A percentile compares a stretch with the other conserved stretches of the same genome.
These are phyloP conservation scores for Apiospora phragmitis DNA, from an alignment of 2,329 filamentous ascomycete species.

Conservation along the genomic window DNA sequence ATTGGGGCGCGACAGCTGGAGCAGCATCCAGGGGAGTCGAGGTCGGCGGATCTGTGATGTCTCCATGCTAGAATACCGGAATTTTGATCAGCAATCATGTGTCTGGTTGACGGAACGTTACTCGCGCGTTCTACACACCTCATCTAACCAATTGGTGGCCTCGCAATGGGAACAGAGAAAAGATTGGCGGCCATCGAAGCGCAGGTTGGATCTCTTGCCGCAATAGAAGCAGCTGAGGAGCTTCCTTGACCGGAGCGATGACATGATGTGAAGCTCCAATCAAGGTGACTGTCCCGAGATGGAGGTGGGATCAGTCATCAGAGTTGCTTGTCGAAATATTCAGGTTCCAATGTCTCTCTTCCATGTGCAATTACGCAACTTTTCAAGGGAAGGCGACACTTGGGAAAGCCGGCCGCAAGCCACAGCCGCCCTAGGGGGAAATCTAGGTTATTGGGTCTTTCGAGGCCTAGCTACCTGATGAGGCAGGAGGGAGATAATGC, in stretches of 20 bases:
- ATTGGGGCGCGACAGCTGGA: neutral
- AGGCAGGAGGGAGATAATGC: neutral
- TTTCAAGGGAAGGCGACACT: neutral
- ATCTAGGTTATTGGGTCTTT: neutral
- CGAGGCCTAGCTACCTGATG: neutral
- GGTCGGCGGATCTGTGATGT: conserved; percentile 84
- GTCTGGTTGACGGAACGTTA: neutral
- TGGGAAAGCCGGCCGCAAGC: neutral
- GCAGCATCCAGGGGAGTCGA: conserved; percentile 32
- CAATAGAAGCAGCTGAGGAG: conserved; percentile 80
- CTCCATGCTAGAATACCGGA: conserved; percentile 66
- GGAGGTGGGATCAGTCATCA: neutral
- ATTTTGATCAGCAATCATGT: conserved; percentile 15
- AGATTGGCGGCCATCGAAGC: conserved; percentile 58
- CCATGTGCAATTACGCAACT: neutral
- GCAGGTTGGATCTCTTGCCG: conserved; percentile 63
- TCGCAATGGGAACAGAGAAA: conserved; percentile 81
- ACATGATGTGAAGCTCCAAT: conserved; percentile 20
- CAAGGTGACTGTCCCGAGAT: conserved; percentile 1
- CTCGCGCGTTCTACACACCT: conserved; percentile 52
- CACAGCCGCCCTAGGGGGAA: neutral
- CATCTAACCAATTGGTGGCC: conserved; percentile 84
- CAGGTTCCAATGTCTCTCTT: neutral
- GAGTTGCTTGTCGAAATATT: neutral
- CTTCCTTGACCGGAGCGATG: conserved; percentile 26